phyloP scores from a whole-genome alignment of 2,329 filamentous ascomycete species.

The Sporothrix protearum region DNA sequence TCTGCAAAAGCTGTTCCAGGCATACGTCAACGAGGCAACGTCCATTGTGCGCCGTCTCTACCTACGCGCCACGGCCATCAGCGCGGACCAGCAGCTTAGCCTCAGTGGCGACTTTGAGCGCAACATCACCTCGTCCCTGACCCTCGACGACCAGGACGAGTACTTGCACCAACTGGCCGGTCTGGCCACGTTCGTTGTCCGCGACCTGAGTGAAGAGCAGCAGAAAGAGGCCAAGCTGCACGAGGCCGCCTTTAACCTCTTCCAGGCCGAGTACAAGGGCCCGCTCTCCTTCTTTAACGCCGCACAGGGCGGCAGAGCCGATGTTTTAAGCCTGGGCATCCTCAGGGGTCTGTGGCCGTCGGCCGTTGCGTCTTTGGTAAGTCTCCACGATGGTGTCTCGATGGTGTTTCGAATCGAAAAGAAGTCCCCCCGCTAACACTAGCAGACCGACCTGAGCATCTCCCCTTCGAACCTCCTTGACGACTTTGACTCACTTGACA shows the following conservation, averaged over 20 bases:
- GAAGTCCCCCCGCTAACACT: background rate
- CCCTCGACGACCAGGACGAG: conserved; percentile 22
- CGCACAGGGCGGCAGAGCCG: conserved; percentile 25
- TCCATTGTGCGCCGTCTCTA: conserved; percentile 43
- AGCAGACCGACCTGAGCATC: conserved; percentile 29
- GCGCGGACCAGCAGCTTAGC: background rate
- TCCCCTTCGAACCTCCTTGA: conserved; percentile 24
- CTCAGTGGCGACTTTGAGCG: conserved; percentile 28
- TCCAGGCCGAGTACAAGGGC: conserved; percentile 21
- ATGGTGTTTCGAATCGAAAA: background rate
- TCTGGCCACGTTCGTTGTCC: conserved; percentile 34
- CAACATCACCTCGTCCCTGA: conserved; percentile 16
- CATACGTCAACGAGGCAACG: conserved; percentile 41
- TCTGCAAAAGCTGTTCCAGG: conserved; percentile 26
- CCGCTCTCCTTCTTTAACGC: conserved; percentile 26
- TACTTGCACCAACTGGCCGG: conserved; percentile 33
- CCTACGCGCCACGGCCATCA: conserved; percentile 36
- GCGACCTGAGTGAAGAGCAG: conserved; percentile 31
- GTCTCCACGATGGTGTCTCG: background rate
- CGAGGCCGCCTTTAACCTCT: conserved; percentile 32
- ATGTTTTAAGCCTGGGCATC: conserved; percentile 33
- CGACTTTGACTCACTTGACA: conserved; percentile 24
- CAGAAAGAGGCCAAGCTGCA: conserved; percentile 32
- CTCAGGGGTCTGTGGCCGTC: conserved; percentile 34
- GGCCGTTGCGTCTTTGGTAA: conserved; percentile 29